Evolutionary conservation across 768 basidiomycete species (phyloP).

Genomic region (Leucocoprinus sp.): DNA sequence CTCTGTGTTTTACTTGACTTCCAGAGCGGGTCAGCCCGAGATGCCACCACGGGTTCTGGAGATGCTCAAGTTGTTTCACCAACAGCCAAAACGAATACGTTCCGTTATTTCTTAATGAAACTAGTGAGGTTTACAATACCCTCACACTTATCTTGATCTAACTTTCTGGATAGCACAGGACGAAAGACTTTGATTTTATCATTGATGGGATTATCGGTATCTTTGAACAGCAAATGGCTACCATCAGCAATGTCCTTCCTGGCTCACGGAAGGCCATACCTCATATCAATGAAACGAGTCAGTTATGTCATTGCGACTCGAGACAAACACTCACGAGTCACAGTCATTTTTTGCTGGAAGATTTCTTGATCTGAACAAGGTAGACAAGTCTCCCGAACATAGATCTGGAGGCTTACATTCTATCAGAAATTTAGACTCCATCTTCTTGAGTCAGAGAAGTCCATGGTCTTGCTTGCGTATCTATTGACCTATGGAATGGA

Average conservation of each 20-base stretch:
- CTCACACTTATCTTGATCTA: conserved; percentile 8
- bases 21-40: conserved; percentile 67
- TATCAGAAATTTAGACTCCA: conserved; percentile 87
- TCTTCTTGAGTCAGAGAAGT: conserved; percentile 72
- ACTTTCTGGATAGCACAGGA: conserved; percentile 58
- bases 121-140: conserved; percentile 43
- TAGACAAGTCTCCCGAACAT: conserved; percentile 19
- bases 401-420: neutral
- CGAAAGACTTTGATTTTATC: conserved; percentile 83
- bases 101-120: conserved; percentile 88
- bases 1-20: conserved; percentile 74
- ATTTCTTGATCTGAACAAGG: conserved; percentile 91
- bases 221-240: conserved; percentile 68
- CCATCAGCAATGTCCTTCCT: conserved; percentile 68
- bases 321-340: conserved; percentile 7
- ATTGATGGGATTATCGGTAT: conserved; percentile 61
- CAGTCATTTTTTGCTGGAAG: conserved; percentile 84
- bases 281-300: conserved; percentile 77
- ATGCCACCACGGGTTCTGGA: conserved; percentile 31
- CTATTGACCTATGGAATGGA: conserved; percentile 78
- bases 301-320: conserved; percentile 19
- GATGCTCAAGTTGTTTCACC: conserved; percentile 42
- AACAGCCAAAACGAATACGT: conserved; percentile 72
- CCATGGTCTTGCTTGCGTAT: conserved; percentile 69
- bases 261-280: conserved; percentile 80